These are phyloP conservation scores for Yarrowia yakushimensis DNA, from an alignment of 805 yeast species.

Conservation along the genomic window DNA sequence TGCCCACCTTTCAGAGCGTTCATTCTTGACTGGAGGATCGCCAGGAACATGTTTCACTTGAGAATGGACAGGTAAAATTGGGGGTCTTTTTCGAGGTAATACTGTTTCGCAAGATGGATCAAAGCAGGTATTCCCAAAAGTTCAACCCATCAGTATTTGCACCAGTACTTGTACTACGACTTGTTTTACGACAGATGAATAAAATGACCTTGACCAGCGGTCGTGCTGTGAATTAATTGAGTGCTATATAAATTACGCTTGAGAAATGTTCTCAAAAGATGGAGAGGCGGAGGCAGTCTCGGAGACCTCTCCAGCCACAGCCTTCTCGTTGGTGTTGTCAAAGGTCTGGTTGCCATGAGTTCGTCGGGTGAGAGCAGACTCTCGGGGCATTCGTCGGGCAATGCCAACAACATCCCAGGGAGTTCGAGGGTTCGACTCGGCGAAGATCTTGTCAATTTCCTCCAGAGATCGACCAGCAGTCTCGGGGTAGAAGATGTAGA, in stretches of 20 bases:
- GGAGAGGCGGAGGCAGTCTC: constrained; percentile 21
- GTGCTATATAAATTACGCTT: constrained; percentile 11
- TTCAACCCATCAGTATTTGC: no score
- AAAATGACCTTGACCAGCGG: no score
- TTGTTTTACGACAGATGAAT: no score
- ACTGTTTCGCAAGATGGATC: no score
- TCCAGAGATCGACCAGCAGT: constrained; percentile 23
- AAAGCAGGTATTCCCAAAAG: no score
- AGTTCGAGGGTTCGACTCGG: constrained; percentile 37
- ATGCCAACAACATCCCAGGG: constrained; percentile 46
- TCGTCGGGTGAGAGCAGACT: constrained; percentile 33
- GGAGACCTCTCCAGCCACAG: constrained; percentile 11
- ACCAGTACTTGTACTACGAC: no score
- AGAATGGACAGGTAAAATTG: not conserved
- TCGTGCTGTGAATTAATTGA: not conserved
- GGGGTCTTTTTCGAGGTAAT: no score
- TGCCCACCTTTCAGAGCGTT: no score
- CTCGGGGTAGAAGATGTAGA: constrained; percentile 25
- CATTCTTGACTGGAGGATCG: not conserved
- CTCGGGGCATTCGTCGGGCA: constrained; percentile 40
- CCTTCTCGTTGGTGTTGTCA: constrained; percentile 9
- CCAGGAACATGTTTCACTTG: not conserved
- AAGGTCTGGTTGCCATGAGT: constrained; percentile 27
- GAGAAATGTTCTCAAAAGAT: constrained; percentile 25
- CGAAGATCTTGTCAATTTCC: constrained; percentile 25